Conservation (phyloP, 2,329 filamentous ascomycete species). For the Mollisia scopiformis region DNA sequence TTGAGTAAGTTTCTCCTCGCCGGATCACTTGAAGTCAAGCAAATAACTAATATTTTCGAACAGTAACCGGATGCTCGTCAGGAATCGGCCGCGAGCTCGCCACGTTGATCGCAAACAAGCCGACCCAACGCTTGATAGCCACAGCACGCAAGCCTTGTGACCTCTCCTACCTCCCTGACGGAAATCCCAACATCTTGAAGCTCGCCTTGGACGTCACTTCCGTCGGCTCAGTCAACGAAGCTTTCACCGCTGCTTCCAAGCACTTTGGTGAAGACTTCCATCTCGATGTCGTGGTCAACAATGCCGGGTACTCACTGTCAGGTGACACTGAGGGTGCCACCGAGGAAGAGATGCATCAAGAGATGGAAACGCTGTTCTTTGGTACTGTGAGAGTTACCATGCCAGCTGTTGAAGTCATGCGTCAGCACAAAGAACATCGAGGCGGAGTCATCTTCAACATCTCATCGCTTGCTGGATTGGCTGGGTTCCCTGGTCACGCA, state of each 20-base stretch:
- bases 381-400: slow-evolving; percentile 44
- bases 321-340: slow-evolving; percentile 53
- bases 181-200: slow-evolving; percentile 44
- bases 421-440: slow-evolving; percentile 34
- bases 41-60: slow-evolving; percentile 15
- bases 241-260: slow-evolving; percentile 39
- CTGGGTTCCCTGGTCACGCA: slow-evolving; percentile 40
- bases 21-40: not conserved
- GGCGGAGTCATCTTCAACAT: slow-evolving; percentile 45
- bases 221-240: slow-evolving; percentile 36
- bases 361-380: slow-evolving; percentile 49
- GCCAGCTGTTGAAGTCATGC: slow-evolving; percentile 42
- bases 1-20: slow-evolving; percentile 38
- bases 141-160: slow-evolving; percentile 48
- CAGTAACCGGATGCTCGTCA: slow-evolving; percentile 53
- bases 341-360: slow-evolving; percentile 37
- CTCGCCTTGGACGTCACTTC: slow-evolving; percentile 51
- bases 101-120: slow-evolving; percentile 40
- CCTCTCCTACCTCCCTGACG: slow-evolving; percentile 45
- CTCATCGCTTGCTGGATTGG: slow-evolving; percentile 42
- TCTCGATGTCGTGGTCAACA: slow-evolving; percentile 64
- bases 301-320: slow-evolving; percentile 58
- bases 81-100: slow-evolving; percentile 49
- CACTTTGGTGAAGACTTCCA: slow-evolving; percentile 49
- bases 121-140: slow-evolving; percentile 46